A percentile compares a stretch with the other conserved stretches of the same genome.
Conservation (phyloP, 225 moss, liverwort and hornwort genomes). For the Polytrichum formosum region DNA sequence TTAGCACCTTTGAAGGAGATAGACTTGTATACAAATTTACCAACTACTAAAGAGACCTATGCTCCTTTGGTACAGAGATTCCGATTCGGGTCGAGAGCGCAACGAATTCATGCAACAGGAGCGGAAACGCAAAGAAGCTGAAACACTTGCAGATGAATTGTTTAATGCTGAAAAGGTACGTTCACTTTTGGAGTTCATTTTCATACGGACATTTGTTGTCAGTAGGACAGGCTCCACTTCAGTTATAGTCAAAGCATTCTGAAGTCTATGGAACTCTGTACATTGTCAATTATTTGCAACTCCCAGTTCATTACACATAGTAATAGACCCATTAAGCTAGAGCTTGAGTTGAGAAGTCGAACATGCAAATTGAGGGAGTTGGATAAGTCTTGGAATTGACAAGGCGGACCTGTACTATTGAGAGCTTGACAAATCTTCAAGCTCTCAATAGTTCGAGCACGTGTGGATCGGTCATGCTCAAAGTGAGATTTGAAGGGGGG, state of each 20-base stretch:
- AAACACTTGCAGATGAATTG: slow-evolving; percentile 68
- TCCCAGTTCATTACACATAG: background rate
- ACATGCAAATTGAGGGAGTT: too few species aligned
- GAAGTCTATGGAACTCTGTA: background rate
- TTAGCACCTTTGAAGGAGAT: too few species aligned
- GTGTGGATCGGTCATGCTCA: too few species aligned
- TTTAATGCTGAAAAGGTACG: slow-evolving; percentile 73
- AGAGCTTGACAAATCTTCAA: too few species aligned
- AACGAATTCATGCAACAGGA: slow-evolving; percentile 74
- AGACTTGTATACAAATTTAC: too few species aligned
- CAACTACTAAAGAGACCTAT: too few species aligned
- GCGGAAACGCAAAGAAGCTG: slow-evolving; percentile 66
- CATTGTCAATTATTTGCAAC: background rate
- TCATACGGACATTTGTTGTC: too few species aligned
- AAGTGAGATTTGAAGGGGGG: too few species aligned
- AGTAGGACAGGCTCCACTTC: background rate
- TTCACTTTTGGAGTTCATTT: background rate
- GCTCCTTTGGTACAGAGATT: slow-evolving; percentile 39
- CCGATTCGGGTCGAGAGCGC: slow-evolving; percentile 59
- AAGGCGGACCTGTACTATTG: background rate
- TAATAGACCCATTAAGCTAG: background rate
- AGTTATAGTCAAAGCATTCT: background rate
- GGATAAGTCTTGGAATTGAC: background rate
- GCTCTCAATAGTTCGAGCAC: too few species aligned
- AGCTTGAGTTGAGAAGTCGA: background rate